Evolutionary conservation across 2,329 filamentous ascomycete genomes (phyloP).

Genomic region (Fusarium circinatum): DNA sequence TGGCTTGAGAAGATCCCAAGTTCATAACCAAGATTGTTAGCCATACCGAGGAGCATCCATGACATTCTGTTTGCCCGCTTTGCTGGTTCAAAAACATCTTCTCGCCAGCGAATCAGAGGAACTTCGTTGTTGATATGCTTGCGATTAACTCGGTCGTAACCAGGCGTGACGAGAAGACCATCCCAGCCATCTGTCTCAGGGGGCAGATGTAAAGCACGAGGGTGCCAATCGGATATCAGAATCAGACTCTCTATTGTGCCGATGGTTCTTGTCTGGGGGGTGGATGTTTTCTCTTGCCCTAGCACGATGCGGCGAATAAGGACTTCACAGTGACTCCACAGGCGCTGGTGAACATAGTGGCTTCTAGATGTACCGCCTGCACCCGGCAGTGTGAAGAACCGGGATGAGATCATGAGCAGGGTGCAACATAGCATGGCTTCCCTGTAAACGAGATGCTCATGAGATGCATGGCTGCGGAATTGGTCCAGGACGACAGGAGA

Average conservation of each 20-base stretch:
- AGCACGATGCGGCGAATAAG: slow-evolving; percentile 33
- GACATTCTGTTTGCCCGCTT: slow-evolving; percentile 43
- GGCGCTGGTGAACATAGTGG: slow-evolving; percentile 28
- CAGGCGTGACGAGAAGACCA: slow-evolving; percentile 27
- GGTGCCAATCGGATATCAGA: slow-evolving; percentile 42
- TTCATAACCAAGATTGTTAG: slow-evolving; percentile 34
- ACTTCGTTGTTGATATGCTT: slow-evolving; percentile 32
- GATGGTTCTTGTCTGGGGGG: slow-evolving; percentile 28
- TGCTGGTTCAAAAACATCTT: slow-evolving; percentile 42
- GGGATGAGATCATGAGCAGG: slow-evolving; percentile 34
- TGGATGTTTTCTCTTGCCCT: slow-evolving; percentile 37
- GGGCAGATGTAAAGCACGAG: slow-evolving; percentile 35
- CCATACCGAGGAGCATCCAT: slow-evolving; percentile 43
- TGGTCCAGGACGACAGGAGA: slow-evolving; percentile 8
- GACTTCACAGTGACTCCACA: slow-evolving; percentile 38
- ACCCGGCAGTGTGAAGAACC: slow-evolving; percentile 37
- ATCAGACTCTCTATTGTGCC: slow-evolving; percentile 37
- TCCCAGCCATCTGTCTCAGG: slow-evolving; percentile 41
- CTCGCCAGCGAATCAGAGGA: slow-evolving; percentile 37
- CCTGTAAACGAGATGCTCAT: slow-evolving; percentile 19
- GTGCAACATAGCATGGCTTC: slow-evolving; percentile 40
- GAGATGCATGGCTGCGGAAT: slow-evolving; percentile 15
- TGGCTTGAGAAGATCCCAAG: slow-evolving; percentile 29
- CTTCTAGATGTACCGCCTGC: slow-evolving; percentile 35
- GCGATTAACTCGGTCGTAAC: slow-evolving; percentile 32